Conservation (phyloP, 345 rosid species). For the Linum trigynum region DNA sequence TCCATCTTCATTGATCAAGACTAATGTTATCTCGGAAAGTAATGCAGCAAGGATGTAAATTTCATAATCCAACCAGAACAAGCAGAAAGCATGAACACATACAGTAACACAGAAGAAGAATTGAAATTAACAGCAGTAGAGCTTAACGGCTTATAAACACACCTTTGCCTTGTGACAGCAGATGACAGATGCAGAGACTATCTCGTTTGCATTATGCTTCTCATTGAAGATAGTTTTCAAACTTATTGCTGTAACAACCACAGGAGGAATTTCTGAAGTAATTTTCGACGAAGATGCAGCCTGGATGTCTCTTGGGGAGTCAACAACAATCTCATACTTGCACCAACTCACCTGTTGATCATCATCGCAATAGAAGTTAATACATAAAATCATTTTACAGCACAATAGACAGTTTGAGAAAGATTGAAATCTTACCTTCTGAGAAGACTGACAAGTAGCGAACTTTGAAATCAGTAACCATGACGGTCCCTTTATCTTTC, state of each 20-base stretch:
- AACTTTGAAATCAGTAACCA: conserved; percentile 82
- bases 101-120: neutral
- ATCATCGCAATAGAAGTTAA: conserved; percentile 14
- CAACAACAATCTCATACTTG: conserved; percentile 73
- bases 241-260: conserved; percentile 81
- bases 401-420: neutral
- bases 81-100: neutral
- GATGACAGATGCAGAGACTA: conserved; percentile 83
- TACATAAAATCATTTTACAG: conserved; percentile 9
- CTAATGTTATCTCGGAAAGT: too few species aligned
- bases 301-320: conserved; percentile 54
- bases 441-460: conserved; percentile 56
- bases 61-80: neutral
- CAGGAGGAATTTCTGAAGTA: conserved; percentile 58
- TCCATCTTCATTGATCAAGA: too few species aligned
- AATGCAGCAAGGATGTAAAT: too few species aligned
- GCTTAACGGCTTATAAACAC: conserved; percentile 21
- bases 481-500: conserved; percentile 86
- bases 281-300: conserved; percentile 43
- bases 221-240: conserved; percentile 76
- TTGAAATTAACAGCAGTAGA: conserved; percentile 6
- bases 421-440: conserved; percentile 44
- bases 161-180: conserved; percentile 96
- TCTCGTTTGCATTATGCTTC: conserved; percentile 75
- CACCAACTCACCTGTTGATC: conserved; percentile 89